Conservation (phyloP, 495 filamentous ascomycete species). For the Aspergillus panamensis region DNA sequence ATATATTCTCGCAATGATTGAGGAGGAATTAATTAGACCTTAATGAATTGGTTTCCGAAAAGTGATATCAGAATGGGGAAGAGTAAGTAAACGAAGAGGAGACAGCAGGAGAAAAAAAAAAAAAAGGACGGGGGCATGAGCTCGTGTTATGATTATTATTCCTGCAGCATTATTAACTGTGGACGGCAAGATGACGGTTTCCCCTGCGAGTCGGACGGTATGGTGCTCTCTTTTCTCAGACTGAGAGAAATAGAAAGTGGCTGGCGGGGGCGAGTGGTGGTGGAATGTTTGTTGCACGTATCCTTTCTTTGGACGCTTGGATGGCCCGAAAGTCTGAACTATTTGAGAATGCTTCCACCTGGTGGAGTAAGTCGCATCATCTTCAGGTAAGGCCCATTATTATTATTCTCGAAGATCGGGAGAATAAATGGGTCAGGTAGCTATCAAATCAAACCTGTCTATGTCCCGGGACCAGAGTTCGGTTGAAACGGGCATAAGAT, state of each 20-base stretch:
- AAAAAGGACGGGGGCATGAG: constrained; percentile 5
- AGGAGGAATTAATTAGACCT: not conserved
- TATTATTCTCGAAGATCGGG: not conserved
- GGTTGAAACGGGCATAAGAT: not conserved
- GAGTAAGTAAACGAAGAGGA: not conserved
- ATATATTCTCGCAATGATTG: not conserved
- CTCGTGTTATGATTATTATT: constrained; percentile 3
- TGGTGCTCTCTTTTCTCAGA: constrained; percentile 5
- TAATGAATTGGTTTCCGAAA: not conserved
- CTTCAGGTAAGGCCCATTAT: not conserved
- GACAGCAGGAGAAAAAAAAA: constrained; percentile 3
- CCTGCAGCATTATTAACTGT: constrained; percentile 1
- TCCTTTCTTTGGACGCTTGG: not conserved
- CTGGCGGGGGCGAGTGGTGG: not conserved
- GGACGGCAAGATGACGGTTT: constrained; percentile 11
- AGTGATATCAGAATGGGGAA: not conserved
- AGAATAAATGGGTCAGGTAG: not conserved
- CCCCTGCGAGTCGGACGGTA: constrained; percentile 20
- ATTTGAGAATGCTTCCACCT: too few species aligned
- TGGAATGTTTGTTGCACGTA: not conserved
- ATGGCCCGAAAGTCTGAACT: not conserved
- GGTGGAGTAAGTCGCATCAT: constrained; percentile 1
- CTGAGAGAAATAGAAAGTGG: constrained; percentile 3
- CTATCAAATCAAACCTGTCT: not conserved
- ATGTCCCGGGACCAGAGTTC: not conserved